phyloP scores from a whole-genome alignment of 164 flowering plant species.

The Dillenia turbinata region DNA sequence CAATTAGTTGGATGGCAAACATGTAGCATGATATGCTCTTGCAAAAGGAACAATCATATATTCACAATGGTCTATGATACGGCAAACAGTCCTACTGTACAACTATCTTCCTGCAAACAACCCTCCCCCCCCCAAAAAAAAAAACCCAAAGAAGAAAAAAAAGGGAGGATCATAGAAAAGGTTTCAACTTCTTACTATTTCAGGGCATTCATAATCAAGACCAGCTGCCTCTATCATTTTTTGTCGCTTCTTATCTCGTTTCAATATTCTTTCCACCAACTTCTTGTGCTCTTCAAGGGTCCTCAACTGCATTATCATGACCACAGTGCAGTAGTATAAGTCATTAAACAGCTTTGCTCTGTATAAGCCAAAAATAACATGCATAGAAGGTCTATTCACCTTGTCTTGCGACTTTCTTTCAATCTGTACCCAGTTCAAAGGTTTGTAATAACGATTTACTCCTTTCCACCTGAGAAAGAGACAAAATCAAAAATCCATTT shows the following conservation, averaged over 20 bases:
- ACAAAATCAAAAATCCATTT: background rate
- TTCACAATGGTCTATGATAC: no score
- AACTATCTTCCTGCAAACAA: background rate
- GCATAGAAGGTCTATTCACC: slow-evolving; percentile 29
- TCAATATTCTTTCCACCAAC: slow-evolving; percentile 51
- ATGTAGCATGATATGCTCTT: no score
- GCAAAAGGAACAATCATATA: no score
- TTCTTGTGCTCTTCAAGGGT: slow-evolving; percentile 69
- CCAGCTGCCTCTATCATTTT: slow-evolving; percentile 83
- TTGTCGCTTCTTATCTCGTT: slow-evolving; percentile 53
- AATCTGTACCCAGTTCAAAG: slow-evolving; percentile 52
- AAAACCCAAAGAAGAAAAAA: background rate
- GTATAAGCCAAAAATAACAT: background rate
- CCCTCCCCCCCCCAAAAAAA: no score
- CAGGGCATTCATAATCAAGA: slow-evolving; percentile 83
- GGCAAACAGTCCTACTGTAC: no score
- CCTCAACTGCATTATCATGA: slow-evolving; percentile 46
- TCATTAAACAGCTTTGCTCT: no score
- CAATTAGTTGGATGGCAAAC: no score
- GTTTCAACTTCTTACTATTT: slow-evolving; percentile 53
- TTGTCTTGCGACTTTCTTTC: slow-evolving; percentile 66
- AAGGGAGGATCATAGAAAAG: background rate
- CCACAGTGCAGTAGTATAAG: background rate
- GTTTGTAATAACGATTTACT: slow-evolving; percentile 36
- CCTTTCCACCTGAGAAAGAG: slow-evolving; percentile 66